phyloP scores from a whole-genome alignment of 371 early-diverging fungal species.

The Mortierella sp. region DNA sequence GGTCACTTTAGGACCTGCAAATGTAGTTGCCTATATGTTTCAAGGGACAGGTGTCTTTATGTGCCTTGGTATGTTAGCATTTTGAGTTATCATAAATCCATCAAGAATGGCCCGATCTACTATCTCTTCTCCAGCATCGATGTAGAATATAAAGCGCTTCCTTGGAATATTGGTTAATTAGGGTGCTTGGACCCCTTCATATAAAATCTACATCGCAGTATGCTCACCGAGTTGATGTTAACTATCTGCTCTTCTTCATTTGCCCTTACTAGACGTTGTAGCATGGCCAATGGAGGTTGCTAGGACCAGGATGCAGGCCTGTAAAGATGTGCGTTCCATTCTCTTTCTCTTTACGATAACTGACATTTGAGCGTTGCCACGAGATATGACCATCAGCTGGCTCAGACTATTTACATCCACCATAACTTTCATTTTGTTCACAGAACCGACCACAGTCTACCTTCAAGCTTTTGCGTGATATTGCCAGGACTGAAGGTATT shows the following conservation, averaged over 20 bases:
- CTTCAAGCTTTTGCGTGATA: slow-evolving; percentile 46
- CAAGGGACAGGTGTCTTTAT: slow-evolving; percentile 53
- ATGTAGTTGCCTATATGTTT: slow-evolving; percentile 54
- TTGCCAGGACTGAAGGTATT: slow-evolving; percentile 54
- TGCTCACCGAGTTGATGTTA: background rate
- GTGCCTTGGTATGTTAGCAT: slow-evolving; percentile 44
- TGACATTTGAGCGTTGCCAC: background rate
- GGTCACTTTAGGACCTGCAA: slow-evolving; percentile 46
- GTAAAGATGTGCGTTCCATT: slow-evolving; percentile 41
- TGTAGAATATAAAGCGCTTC: background rate
- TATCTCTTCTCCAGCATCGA: background rate
- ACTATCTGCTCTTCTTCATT: background rate
- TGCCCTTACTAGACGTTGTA: slow-evolving; percentile 29
- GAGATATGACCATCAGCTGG: background rate
- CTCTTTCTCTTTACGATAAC: background rate
- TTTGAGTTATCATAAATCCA: background rate
- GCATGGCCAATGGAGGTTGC: slow-evolving; percentile 55
- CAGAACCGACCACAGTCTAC: slow-evolving; percentile 50
- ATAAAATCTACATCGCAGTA: background rate
- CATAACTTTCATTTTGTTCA: background rate
- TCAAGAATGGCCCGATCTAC: background rate
- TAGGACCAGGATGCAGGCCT: slow-evolving; percentile 55
- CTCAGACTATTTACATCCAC: background rate
- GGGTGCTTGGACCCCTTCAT: background rate
- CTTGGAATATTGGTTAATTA: background rate